These are phyloP conservation scores for Metschnikowia cerradonensis DNA, from an alignment of 805 yeast genomes.

Conservation along the genomic window DNA sequence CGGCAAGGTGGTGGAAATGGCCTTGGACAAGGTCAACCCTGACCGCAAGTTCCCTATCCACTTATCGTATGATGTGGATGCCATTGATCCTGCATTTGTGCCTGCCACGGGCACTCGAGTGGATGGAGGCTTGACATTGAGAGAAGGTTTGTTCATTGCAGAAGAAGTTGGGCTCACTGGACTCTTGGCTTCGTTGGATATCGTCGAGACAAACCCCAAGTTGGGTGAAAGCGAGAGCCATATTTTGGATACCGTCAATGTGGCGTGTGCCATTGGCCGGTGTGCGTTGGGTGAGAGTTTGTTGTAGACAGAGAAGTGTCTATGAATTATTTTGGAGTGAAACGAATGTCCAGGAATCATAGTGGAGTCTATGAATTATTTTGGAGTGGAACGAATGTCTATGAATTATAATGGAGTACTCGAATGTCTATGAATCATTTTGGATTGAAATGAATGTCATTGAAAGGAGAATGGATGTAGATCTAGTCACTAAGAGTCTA, in stretches of 20 bases:
- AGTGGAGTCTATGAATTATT: no score
- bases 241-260: slow-evolving; percentile 77
- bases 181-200: slow-evolving; percentile 79
- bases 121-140: slow-evolving; percentile 88
- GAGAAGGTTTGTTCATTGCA: slow-evolving; percentile 90
- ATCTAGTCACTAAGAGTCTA: no score
- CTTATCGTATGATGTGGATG: slow-evolving; percentile 92
- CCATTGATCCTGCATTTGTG: slow-evolving; percentile 88
- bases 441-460: no score
- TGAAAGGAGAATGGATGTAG: no score
- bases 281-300: slow-evolving; percentile 94
- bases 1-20: slow-evolving; percentile 87
- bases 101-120: slow-evolving; percentile 99
- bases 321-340: no score
- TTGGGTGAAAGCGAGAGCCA: slow-evolving; percentile 75
- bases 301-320: slow-evolving; percentile 28
- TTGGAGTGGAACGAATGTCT: no score
- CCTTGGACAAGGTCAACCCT: slow-evolving; percentile 74
- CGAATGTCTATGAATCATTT: no score
- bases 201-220: slow-evolving; percentile 90
- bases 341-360: no score
- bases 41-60: slow-evolving; percentile 68
- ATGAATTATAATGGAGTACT: no score
- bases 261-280: slow-evolving; percentile 87
- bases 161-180: slow-evolving; percentile 92